Percentiles rank a stretch among this genome's conserved stretches.
These are phyloP conservation scores for Rhizophora mangle DNA, from an alignment of 345 rosid genomes.

Conservation along the genomic window DNA sequence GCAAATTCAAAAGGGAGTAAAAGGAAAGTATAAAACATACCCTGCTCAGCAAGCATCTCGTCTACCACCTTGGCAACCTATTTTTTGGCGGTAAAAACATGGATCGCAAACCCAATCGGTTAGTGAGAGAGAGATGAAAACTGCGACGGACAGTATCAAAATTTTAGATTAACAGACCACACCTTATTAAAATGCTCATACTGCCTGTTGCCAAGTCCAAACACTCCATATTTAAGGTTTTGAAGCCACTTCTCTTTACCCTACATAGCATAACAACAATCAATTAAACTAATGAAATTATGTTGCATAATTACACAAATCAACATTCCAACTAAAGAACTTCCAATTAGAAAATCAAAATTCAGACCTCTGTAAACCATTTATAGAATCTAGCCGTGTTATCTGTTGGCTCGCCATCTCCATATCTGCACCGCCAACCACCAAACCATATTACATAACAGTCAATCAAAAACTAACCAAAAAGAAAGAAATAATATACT, in stretches of 20 bases:
- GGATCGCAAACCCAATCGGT: not conserved
- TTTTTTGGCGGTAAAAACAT: not conserved
- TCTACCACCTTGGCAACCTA: conserved; percentile 88
- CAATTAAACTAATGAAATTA: not conserved
- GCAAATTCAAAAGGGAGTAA: not conserved
- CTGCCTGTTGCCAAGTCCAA: conserved; percentile 96
- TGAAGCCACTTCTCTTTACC: conserved; percentile 73
- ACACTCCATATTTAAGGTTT: conserved; percentile 70
- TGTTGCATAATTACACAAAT: not conserved
- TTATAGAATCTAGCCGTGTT: conserved; percentile 98
- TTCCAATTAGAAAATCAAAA: conserved; percentile 14
- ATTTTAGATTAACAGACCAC: not conserved
- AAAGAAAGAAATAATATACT: conserved; percentile 27
- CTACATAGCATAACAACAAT: conserved; percentile 30
- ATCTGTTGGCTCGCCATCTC: conserved; percentile 99
- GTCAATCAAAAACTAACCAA: not conserved
- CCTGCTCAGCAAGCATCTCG: conserved; percentile 64
- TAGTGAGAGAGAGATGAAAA: not conserved
- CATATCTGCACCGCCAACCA: conserved; percentile 52
- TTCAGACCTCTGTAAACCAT: conserved; percentile 85
- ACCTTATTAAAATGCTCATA: conserved; percentile 98
- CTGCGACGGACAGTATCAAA: not conserved
- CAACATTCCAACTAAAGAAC: conserved; percentile 14
- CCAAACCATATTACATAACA: conserved; percentile 14
- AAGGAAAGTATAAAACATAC: conserved; percentile 36